These are phyloP conservation scores for Colletotrichum gigasporum DNA, from an alignment of 2,329 filamentous ascomycete species.

Conservation along the genomic window DNA sequence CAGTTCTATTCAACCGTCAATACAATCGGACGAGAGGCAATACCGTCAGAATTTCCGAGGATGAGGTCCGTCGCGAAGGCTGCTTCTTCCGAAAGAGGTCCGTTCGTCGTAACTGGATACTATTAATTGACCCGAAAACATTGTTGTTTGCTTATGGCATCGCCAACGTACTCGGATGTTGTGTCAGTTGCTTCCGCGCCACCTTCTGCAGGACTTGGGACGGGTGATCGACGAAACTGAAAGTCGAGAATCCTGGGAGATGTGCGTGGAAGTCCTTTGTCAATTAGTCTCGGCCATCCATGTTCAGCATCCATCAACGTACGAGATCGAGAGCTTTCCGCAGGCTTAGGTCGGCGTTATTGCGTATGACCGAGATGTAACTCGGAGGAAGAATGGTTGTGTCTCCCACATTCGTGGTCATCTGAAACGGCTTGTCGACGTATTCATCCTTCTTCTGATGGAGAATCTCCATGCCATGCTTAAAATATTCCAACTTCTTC, in stretches of 20 bases:
- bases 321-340: too few species aligned
- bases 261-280: neutral
- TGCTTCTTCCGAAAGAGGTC: neutral
- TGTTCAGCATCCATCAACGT: too few species aligned
- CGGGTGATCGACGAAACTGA: neutral
- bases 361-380: too few species aligned
- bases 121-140: neutral
- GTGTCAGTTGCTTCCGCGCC: neutral
- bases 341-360: too few species aligned
- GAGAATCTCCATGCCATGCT: too few species aligned
- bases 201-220: neutral
- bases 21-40: neutral
- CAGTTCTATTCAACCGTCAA: too few species aligned
- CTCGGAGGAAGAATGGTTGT: too few species aligned
- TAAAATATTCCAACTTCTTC: too few species aligned
- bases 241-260: neutral
- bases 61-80: neutral
- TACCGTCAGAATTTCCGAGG: neutral
- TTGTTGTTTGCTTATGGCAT: fast-evolving
- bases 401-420: too few species aligned
- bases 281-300: too few species aligned
- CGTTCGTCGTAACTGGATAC: neutral
- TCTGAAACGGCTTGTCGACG: too few species aligned
- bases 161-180: neutral
- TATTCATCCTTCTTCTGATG: too few species aligned